Conservation (phyloP, 2,329 filamentous ascomycete genomes). For the Fusarium sp. region DNA sequence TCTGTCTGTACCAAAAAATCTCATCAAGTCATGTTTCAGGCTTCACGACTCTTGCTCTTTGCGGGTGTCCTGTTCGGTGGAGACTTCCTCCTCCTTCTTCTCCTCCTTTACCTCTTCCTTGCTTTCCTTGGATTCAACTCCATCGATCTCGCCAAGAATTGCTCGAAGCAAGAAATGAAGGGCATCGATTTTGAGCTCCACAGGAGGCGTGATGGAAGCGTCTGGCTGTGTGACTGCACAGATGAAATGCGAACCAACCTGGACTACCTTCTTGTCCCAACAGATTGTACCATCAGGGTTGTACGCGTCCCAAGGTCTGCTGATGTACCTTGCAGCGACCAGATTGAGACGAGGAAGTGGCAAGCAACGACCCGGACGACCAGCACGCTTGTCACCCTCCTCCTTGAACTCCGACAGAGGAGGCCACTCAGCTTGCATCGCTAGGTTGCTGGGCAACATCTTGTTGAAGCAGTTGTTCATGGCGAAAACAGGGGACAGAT, state of each 20-base stretch:
- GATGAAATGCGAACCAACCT: constrained; percentile 37
- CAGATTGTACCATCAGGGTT: constrained; percentile 42
- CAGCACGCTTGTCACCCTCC: constrained; percentile 48
- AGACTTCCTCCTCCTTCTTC: constrained; percentile 13
- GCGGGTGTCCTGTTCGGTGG: constrained; percentile 1
- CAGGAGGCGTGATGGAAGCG: background rate
- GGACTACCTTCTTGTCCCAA: constrained; percentile 45
- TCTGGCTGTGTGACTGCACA: constrained; percentile 27
- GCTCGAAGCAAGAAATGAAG: constrained; percentile 13
- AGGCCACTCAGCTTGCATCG: constrained; percentile 49
- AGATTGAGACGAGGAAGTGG: constrained; percentile 49
- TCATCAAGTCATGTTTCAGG: background rate
- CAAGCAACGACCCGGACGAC: constrained; percentile 45
- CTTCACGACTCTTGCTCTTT: background rate
- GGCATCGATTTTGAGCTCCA: constrained; percentile 20
- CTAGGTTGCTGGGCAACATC: constrained; percentile 18
- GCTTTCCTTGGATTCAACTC: background rate
- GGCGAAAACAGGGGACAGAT: constrained; percentile 51
- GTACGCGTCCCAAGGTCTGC: constrained; percentile 18
- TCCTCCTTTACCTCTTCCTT: background rate
- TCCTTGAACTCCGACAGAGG: constrained; percentile 53
- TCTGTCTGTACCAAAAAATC: constrained; percentile 9
- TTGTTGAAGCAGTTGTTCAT: constrained; percentile 50
- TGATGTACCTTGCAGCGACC: constrained; percentile 17
- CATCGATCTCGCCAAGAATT: constrained; percentile 24